Conservation (phyloP, 2,329 filamentous ascomycete genomes). For the Aspergillus fumigatus region DNA sequence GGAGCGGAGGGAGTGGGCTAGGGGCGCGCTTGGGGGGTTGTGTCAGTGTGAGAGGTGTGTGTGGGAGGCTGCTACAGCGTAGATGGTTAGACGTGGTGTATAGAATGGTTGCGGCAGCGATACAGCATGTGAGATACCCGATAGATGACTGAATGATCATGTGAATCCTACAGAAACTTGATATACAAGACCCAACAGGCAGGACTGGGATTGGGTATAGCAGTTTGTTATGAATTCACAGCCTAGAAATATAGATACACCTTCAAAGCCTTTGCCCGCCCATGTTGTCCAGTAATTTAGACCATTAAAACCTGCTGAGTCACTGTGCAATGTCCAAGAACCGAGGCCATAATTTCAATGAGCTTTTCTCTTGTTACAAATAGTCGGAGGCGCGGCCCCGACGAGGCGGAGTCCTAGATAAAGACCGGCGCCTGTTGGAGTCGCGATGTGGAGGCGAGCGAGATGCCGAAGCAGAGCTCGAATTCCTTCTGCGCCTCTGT, state of each 20-base stretch:
- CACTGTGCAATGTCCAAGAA: not conserved
- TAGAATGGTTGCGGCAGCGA: not conserved
- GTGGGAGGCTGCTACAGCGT: constrained; percentile 54
- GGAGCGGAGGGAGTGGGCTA: constrained; percentile 82
- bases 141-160: not conserved
- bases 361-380: not conserved
- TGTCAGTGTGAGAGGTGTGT: constrained; percentile 83
- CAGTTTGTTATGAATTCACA: not conserved
- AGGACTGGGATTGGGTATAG: not conserved
- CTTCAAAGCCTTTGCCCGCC: not conserved
- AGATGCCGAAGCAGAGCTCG: constrained; percentile 18
- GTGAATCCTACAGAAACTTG: not conserved
- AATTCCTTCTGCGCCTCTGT: constrained; percentile 14
- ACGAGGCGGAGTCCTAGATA: constrained; percentile 16
- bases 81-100: not conserved
- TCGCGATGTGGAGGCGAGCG: constrained; percentile 17
- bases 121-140: not conserved
- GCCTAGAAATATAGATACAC: constrained; percentile 5
- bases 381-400: constrained; percentile 10
- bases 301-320: not conserved
- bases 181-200: not conserved
- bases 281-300: not conserved
- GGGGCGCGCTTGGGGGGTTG: constrained; percentile 78
- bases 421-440: constrained; percentile 5
- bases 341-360: not conserved